Percentiles rank a stretch among this genome's conserved stretches.
These are phyloP conservation scores for Elaeis guineensis DNA, from an alignment of 176 grass and related monocot genomes.

Conservation along the genomic window DNA sequence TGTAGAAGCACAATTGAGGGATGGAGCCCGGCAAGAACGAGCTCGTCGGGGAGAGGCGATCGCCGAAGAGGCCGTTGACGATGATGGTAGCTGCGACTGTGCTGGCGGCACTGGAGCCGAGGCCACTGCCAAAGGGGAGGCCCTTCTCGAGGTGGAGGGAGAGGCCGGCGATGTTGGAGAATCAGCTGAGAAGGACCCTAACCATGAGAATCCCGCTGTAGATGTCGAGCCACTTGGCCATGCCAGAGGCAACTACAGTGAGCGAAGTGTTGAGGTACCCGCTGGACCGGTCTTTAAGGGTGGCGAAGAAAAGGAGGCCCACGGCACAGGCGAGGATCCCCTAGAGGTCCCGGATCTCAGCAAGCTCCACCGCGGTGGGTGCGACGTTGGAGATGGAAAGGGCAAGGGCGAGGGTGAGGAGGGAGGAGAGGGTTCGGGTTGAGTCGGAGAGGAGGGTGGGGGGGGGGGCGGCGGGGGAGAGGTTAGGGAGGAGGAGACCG, in stretches of 20 bases:
- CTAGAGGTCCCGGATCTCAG: conserved; percentile 34
- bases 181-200: conserved; percentile 28
- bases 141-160: too few species aligned
- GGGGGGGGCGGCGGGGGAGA: neutral
- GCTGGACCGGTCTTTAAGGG: neutral
- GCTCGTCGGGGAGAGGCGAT: too few species aligned
- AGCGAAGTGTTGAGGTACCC: conserved; percentile 6
- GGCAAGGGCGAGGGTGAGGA: neutral
- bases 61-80: too few species aligned
- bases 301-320: conserved; percentile 40
- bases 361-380: conserved; percentile 28
- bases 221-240: conserved; percentile 19
- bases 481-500: neutral
- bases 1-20: too few species aligned
- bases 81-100: too few species aligned
- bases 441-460: conserved; percentile 9
- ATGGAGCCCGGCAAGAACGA: too few species aligned
- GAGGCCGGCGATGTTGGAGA: conserved; percentile 21
- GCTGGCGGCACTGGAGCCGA: too few species aligned
- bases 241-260: neutral
- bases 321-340: conserved; percentile 22
- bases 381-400: conserved; percentile 10
- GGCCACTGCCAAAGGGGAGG: too few species aligned
- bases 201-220: conserved; percentile 13
- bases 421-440: too few species aligned